Percentiles rank a stretch among this genome's conserved stretches.
phyloP scores from a whole-genome alignment of 2,329 filamentous ascomycete genomes.

The Alternaria atra region DNA sequence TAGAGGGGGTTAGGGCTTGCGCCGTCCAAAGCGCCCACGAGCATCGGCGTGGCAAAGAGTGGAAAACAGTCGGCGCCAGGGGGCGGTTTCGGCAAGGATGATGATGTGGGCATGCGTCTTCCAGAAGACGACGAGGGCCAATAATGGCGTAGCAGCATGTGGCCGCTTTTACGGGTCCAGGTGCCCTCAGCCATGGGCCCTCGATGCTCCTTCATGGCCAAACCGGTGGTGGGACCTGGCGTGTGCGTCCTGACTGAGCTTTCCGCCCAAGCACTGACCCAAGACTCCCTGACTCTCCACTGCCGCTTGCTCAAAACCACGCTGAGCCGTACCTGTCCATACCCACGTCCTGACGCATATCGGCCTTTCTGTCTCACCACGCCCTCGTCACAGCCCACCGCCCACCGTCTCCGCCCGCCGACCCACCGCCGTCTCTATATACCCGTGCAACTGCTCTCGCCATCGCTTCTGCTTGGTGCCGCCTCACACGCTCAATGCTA shows the following conservation, averaged over 20 bases:
- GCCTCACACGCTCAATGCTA: neutral
- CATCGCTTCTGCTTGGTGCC: neutral
- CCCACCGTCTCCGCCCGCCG: slow-evolving; percentile 10
- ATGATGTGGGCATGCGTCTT: slow-evolving; percentile 29
- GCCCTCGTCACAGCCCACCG: slow-evolving; percentile 19
- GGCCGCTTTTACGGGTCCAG: slow-evolving; percentile 23
- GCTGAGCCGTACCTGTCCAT: slow-evolving; percentile 44
- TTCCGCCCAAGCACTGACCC: slow-evolving; percentile 30
- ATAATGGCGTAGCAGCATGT: neutral
- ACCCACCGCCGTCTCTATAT: slow-evolving; percentile 7
- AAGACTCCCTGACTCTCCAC: slow-evolving; percentile 27
- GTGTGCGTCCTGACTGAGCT: slow-evolving; percentile 30
- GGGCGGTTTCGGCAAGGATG: slow-evolving; percentile 21
- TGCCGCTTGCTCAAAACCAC: slow-evolving; percentile 48
- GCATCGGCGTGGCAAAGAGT: slow-evolving; percentile 13
- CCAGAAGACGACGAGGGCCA: slow-evolving; percentile 25
- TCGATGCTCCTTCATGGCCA: slow-evolving; percentile 16
- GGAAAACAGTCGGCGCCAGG: slow-evolving; percentile 1
- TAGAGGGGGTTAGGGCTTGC: neutral
- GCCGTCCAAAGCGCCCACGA: neutral
- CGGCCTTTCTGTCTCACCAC: slow-evolving; percentile 34
- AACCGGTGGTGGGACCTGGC: slow-evolving; percentile 25
- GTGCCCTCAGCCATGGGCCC: slow-evolving; percentile 22
- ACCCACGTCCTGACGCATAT: slow-evolving; percentile 29
- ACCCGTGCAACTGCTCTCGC: neutral